Evolutionary conservation across 2,329 filamentous ascomycete genomes (phyloP), one percentile per base, ranked within the genome.

Genomic region (Aureobasidium sp.): DNA sequence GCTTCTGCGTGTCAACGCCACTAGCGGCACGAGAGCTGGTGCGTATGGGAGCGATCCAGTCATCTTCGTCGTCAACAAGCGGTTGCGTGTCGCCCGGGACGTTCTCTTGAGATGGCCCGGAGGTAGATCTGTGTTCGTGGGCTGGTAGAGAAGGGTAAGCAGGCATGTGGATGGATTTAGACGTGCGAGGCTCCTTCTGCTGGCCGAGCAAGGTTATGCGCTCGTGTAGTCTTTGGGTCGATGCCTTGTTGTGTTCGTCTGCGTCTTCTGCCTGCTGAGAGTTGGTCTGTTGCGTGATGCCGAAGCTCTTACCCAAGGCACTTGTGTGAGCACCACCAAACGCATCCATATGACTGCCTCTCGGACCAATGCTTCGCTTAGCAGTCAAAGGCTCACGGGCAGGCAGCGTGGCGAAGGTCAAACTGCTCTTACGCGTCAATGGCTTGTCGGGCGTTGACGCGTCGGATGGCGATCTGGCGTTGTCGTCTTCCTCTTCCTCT

Each of bases 371-470:
- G 71, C 88, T 95, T 75, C 92, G 93, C 72, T 95, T 95, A 17
- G 83, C 84, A 33, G 85, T 84, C 57, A 97, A 78, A 37, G 93
- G 93, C 69, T 97, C 93, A 63, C 94, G 84, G 2, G 93, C 92
- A 31, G 94, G 94, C 13, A 99, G 79, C 19, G 94, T 90, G 38
- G 94, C 90, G 75, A 99, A 97, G 62, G 89, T 95, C 62, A 99
- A 81, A 71, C 93, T 97, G 74, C 92, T 96, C 79, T 97, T 97
- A 62, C 93, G 86, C 65, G 95, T 82, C 31, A 89, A 79, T 1
- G 88, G 87, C 65, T 89, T 82, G 51, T 88, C 84, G 0, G 89
- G 89, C 66, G 87, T 92, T 0, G 88, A 90, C 0, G 78, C 80
- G 50, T 89, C 86, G 2, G 87, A 89, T 17, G 82, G 81, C 3